A percentile compares a stretch with the other conserved stretches of the same genome.
phyloP scores from a whole-genome alignment of 2,329 filamentous ascomycete genomes.

The Colletotrichum salicis region DNA sequence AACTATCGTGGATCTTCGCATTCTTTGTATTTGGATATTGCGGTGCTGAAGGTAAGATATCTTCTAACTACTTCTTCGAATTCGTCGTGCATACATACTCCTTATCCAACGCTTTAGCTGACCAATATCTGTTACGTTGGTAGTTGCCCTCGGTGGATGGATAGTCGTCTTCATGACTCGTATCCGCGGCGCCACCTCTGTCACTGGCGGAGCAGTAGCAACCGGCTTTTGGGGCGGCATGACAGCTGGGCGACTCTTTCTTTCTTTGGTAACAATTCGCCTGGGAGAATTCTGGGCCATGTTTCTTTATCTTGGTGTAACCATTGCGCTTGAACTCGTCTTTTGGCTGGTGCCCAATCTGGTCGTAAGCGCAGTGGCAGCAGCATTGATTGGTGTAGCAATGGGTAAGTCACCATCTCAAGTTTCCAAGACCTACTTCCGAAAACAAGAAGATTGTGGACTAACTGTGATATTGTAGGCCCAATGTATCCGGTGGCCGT shows the following conservation, averaged over 20 bases:
- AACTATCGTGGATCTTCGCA: background rate
- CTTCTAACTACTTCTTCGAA: no score
- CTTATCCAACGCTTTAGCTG: no score
- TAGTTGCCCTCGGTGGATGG: conserved; percentile 78
- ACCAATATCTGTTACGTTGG: background rate
- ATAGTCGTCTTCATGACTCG: conserved; percentile 88
- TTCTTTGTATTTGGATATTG: background rate
- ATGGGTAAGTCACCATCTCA: conserved; percentile 49
- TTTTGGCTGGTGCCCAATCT: conserved; percentile 87
- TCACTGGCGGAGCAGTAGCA: conserved; percentile 77
- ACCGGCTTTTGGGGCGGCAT: conserved; percentile 89
- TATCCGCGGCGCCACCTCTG: conserved; percentile 73
- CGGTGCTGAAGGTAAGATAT: background rate
- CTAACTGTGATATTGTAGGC: conserved; percentile 51
- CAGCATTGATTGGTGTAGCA: background rate
- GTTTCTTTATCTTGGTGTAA: conserved; percentile 68
- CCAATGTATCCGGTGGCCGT: conserved; percentile 82
- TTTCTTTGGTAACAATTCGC: conserved; percentile 80
- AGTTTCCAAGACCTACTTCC: background rate
- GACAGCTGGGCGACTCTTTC: conserved; percentile 75
- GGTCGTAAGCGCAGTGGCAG: conserved; percentile 47
- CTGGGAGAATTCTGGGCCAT: conserved; percentile 46
- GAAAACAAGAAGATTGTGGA: background rate
- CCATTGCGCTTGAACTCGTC: conserved; percentile 73
- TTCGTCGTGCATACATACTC: no score